Base-by-base conservation (phyloP, 805 yeast species). In the Metschnikowia colocasiae region DNA sequence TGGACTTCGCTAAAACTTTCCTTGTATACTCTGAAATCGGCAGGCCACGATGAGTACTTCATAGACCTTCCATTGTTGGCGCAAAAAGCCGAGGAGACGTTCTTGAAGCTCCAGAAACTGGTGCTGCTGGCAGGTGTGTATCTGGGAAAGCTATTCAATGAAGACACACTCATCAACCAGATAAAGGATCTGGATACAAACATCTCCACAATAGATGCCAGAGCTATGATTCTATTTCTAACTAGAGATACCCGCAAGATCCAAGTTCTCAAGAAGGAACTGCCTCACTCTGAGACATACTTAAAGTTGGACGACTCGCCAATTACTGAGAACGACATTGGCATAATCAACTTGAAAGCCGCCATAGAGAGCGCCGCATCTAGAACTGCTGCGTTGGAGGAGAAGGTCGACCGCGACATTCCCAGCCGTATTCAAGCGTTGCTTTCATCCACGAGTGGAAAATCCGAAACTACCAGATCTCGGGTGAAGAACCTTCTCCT, bases 281-380 rank as follows among this genome's bases (percentile, higher is more conserved):
- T 18, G 23, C 36, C 29, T 20, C 22, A 40, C 12, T 6, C 19
- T 6, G 36, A 16, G 32, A 40, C 43, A 12, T 59, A 52, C 34
- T 51, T 64, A 5, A 68, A 68, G 54, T 54, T 67, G 33, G 57
- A 50, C 18, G 29, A 20, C 4, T 31, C 43, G 4, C 7, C 30
- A 1, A 53, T 70, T 6, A 50, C 62, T 1, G 63, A 61, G 4
- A 63, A 62, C 27, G 76, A 71, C 35, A 55, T 63, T 9, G 61
- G 61, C 8, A 59, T 71, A 3, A 58, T 65, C 9, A 54, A 64
- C 26, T 29, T 72, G 19, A 60, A 66, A 37, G 44, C 57, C 6
- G 52, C 51, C 19, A 52, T 64, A 19, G 36, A 45, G 19, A 58
- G 49, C 12, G 46, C 66, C 5, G 46, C 47, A 5, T 59, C 51